These are phyloP conservation scores for Aspergillus bombycis DNA, from an alignment of 2,329 filamentous ascomycete genomes.

Conservation along the genomic window DNA sequence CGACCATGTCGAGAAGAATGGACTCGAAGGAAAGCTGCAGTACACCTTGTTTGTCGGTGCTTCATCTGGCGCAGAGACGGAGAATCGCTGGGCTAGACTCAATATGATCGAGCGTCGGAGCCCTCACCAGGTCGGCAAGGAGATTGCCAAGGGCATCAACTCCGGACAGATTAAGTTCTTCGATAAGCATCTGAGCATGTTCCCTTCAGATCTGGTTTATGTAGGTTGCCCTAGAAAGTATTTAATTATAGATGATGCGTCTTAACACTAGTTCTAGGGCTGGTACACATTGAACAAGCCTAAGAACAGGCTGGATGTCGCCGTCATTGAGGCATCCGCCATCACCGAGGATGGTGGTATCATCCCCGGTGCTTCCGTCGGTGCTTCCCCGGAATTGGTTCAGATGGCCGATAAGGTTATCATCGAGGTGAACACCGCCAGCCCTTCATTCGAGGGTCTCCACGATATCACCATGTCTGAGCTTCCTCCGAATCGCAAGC, in stretches of 20 bases:
- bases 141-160: slow-evolving; percentile 89
- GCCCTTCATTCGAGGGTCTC: slow-evolving; percentile 82
- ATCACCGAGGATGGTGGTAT: slow-evolving; percentile 90
- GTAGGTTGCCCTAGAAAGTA: slow-evolving; percentile 41
- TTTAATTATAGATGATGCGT: background rate
- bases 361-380: slow-evolving; percentile 82
- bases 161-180: slow-evolving; percentile 88
- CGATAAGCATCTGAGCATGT: slow-evolving; percentile 93
- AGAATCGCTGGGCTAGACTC: slow-evolving; percentile 85
- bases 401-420: slow-evolving; percentile 94
- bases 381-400: slow-evolving; percentile 80
- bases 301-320: slow-evolving; percentile 75
- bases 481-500: slow-evolving; percentile 77
- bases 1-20: slow-evolving; percentile 87
- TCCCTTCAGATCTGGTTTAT: slow-evolving; percentile 83
- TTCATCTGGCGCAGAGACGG: slow-evolving; percentile 86
- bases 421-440: slow-evolving; percentile 86
- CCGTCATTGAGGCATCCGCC: slow-evolving; percentile 81
- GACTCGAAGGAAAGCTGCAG: slow-evolving; percentile 78
- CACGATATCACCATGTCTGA: slow-evolving; percentile 93
- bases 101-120: slow-evolving; percentile 88
- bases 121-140: slow-evolving; percentile 88
- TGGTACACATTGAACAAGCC: slow-evolving; percentile 82
- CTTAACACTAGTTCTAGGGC: slow-evolving; percentile 51
- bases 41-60: slow-evolving; percentile 89